These are phyloP conservation scores for Benincasa hispida DNA, from an alignment of 306 rosid species.

Conservation along the genomic window DNA sequence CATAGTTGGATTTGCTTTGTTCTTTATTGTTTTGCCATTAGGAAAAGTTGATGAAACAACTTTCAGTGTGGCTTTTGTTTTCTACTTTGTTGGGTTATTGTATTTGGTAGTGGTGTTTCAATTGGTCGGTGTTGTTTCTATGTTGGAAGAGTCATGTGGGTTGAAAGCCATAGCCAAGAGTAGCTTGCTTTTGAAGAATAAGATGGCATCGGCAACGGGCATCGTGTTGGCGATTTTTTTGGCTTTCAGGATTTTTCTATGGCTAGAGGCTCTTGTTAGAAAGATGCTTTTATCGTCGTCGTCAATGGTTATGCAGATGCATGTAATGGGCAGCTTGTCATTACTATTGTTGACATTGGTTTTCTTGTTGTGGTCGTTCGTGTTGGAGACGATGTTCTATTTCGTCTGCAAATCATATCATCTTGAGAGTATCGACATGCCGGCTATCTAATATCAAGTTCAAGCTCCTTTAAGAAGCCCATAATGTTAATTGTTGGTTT, in stretches of 20 bases:
- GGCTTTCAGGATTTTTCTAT: not conserved
- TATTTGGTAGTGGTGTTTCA: conserved; percentile 49
- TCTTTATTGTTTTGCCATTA: conserved; percentile 37
- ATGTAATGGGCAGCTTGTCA: conserved; percentile 6
- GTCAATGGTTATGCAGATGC: conserved; percentile 19
- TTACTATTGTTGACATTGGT: conserved; percentile 21
- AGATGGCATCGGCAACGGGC: conserved; percentile 19
- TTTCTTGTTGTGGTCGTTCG: conserved; percentile 35
- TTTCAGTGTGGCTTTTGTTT: not conserved
- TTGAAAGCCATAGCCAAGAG: conserved; percentile 53
- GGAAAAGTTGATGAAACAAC: not conserved
- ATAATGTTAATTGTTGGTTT: too few species aligned
- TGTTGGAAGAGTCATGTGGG: conserved; percentile 51
- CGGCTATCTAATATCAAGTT: conserved; percentile 34
- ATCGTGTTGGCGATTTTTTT: conserved; percentile 8
- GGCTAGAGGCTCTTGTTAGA: not conserved
- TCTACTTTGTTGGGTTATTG: conserved; percentile 27
- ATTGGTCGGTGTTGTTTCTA: conserved; percentile 46
- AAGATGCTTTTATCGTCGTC: conserved; percentile 12
- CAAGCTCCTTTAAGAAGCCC: conserved; percentile 30
- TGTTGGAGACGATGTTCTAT: conserved; percentile 50
- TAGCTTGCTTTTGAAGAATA: conserved; percentile 41
- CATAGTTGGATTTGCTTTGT: conserved; percentile 31
- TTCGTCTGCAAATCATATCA: conserved; percentile 74
- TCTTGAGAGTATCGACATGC: conserved; percentile 57